Conservation (phyloP, 345 rosid genomes). For the Lepidium africanum region DNA sequence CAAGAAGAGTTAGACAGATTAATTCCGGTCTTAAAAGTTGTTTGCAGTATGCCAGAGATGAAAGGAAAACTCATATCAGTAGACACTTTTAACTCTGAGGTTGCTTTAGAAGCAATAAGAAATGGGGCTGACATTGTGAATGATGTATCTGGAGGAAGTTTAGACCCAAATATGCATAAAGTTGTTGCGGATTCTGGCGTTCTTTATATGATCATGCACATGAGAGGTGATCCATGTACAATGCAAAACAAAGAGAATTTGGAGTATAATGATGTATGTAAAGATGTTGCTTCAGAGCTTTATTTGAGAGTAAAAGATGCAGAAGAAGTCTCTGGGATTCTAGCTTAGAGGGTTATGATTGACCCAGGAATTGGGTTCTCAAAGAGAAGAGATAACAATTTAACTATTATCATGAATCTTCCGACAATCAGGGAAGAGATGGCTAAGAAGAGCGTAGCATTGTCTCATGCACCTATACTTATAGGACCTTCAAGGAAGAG, state of each 20-base stretch:
- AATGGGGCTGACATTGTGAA: conserved; percentile 68
- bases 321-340: conserved; percentile 57
- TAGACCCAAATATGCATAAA: conserved; percentile 53
- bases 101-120: conserved; percentile 57
- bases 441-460: conserved; percentile 47
- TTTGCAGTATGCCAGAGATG: conserved; percentile 69
- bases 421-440: conserved; percentile 45
- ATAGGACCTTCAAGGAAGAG: conserved; percentile 74
- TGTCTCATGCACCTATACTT: conserved; percentile 52
- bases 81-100: conserved; percentile 65
- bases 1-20: conserved; percentile 68
- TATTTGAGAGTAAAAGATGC: conserved; percentile 44
- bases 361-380: conserved; percentile 90
- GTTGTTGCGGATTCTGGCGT: conserved; percentile 48
- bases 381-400: conserved; percentile 50
- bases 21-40: conserved; percentile 67
- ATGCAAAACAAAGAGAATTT: conserved; percentile 61
- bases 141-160: conserved; percentile 62
- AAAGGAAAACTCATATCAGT: conserved; percentile 65
- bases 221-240: conserved; percentile 78
- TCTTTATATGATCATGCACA: conserved; percentile 73
- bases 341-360: conserved; percentile 65
- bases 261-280: conserved; percentile 47
- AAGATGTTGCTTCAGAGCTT: conserved; percentile 56
- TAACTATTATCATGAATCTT: conserved; percentile 50